Conservation (phyloP, 108 stramenopile species). For the Ochromonas danica region DNA sequence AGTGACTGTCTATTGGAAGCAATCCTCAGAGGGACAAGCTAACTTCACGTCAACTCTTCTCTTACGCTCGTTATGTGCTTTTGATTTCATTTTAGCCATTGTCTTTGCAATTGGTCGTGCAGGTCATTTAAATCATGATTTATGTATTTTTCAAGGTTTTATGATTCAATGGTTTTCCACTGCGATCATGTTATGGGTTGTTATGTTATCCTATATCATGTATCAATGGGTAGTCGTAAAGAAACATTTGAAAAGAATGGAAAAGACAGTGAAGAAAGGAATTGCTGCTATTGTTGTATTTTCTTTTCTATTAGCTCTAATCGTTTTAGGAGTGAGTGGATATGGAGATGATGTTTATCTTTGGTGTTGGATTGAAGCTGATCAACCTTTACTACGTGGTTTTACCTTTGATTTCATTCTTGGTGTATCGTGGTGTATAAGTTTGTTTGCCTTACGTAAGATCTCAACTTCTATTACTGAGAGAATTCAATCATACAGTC, state of each 20-base stretch:
- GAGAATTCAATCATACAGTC: background rate
- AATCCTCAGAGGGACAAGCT: no score
- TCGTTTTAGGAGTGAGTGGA: background rate
- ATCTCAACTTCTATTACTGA: background rate
- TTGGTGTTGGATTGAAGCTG: constrained; percentile 36
- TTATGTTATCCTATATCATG: background rate
- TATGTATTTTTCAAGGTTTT: constrained; percentile 33
- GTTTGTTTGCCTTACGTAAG: background rate
- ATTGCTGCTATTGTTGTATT: background rate
- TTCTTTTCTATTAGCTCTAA: background rate
- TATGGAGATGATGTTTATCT: background rate
- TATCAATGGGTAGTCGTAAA: constrained; percentile 23
- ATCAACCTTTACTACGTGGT: background rate
- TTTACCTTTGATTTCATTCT: constrained; percentile 27
- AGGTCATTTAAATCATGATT: background rate
- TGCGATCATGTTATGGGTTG: constrained; percentile 12
- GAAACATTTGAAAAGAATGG: background rate
- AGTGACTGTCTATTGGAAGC: no score
- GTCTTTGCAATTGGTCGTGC: constrained; percentile 6
- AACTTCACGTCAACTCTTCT: no score
- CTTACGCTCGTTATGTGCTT: no score
- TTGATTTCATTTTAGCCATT: constrained; percentile 10
- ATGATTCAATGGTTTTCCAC: constrained; percentile 18
- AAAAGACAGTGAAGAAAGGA: background rate
- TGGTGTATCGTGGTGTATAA: background rate